Evolutionary conservation across 495 filamentous ascomycete genomes (phyloP).

Genomic region (Poronia punctata): DNA sequence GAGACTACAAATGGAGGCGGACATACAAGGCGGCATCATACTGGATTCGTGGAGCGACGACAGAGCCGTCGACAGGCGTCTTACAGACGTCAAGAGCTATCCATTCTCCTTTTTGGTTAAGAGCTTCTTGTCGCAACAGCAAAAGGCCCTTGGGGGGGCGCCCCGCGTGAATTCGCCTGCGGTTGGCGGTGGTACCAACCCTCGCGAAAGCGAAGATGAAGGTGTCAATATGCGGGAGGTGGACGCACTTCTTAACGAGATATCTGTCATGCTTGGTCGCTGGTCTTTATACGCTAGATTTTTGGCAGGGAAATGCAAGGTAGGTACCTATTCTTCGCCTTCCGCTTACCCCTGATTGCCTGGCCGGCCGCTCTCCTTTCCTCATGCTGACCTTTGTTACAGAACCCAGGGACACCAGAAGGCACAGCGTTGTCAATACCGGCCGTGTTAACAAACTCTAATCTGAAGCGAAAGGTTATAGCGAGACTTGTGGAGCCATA

Average conservation of each 20-base stretch:
- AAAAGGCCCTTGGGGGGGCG: slow-evolving; percentile 46
- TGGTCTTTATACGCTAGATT: slow-evolving; percentile 94
- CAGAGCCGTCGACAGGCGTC: slow-evolving; percentile 67
- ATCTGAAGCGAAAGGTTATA: slow-evolving; percentile 65
- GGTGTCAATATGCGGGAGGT: slow-evolving; percentile 93
- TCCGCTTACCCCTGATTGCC: too few species aligned
- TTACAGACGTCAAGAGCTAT: slow-evolving; percentile 94
- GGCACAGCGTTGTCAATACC: slow-evolving; percentile 53
- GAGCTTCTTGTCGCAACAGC: slow-evolving; percentile 72
- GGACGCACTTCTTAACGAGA: slow-evolving; percentile 77
- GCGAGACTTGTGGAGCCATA: slow-evolving; percentile 69
- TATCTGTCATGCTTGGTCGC: slow-evolving; percentile 80
- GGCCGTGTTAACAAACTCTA: slow-evolving; percentile 63
- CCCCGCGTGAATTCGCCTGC: slow-evolving; percentile 59
- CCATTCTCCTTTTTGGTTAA: slow-evolving; percentile 95
- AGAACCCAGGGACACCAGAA: slow-evolving; percentile 38
- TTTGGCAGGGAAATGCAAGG: slow-evolving; percentile 72
- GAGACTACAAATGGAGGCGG: slow-evolving; percentile 84
- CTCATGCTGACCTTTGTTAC: slow-evolving; percentile 11
- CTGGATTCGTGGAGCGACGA: slow-evolving; percentile 95
- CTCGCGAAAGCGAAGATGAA: slow-evolving; percentile 67
- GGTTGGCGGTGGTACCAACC: slow-evolving; percentile 40
- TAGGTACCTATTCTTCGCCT: slow-evolving; percentile 33
- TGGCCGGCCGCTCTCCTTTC: too few species aligned
- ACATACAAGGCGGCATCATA: slow-evolving; percentile 95